Evolutionary conservation across 176 grass and related monocot species (phyloP).

Genomic region (Stipa capillata): DNA sequence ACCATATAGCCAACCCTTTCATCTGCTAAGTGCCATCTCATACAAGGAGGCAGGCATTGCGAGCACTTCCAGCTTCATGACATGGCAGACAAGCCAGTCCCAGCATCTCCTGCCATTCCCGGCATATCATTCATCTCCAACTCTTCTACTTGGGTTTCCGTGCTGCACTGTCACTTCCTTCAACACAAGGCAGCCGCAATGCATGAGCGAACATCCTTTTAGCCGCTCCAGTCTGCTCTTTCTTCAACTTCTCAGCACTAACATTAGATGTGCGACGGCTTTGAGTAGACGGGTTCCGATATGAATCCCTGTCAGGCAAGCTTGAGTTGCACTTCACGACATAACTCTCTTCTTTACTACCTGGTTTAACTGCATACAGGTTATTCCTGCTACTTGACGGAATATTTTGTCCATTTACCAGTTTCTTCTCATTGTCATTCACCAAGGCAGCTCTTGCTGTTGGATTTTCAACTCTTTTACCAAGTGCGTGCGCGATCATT

Average conservation of each 20-base stretch:
- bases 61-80: background rate
- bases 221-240: conserved; percentile 69
- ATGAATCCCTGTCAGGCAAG: background rate
- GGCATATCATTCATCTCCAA: background rate
- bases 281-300: background rate
- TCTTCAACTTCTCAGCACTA: conserved; percentile 59
- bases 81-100: background rate
- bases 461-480: conserved; percentile 44
- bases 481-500: conserved; percentile 95
- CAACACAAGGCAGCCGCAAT: conserved; percentile 32
- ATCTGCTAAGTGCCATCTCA: background rate
- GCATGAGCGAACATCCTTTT: conserved; percentile 91
- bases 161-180: conserved; percentile 10
- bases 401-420: background rate
- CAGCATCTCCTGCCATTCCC: background rate
- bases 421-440: conserved; percentile 26
- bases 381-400: background rate
- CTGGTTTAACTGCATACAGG: background rate
- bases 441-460: background rate
- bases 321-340: background rate
- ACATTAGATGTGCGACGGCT: background rate
- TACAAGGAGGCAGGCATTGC: background rate
- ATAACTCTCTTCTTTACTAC: conserved; percentile 5
- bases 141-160: conserved; percentile 29
- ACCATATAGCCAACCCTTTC: too few species aligned